Conservation (phyloP, 2,329 filamentous ascomycete species). For the Metarhizium anisopliae region DNA sequence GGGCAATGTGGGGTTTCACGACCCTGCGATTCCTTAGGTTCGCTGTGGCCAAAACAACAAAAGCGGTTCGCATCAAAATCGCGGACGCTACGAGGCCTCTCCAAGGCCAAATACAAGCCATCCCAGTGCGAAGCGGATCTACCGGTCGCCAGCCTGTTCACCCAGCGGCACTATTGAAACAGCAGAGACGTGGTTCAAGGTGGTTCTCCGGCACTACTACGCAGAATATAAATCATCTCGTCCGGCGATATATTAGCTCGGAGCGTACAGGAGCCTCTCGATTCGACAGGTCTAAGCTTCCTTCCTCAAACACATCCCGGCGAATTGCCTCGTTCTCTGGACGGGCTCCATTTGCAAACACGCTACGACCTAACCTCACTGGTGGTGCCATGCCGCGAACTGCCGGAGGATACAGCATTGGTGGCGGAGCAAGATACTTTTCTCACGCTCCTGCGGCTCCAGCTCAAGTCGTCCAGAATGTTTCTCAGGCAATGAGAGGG, state of each 20-base stretch:
- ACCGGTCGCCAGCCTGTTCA: constrained; percentile 42
- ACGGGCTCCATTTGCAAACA: constrained; percentile 77
- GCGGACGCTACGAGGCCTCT: constrained; percentile 33
- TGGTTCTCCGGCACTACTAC: constrained; percentile 39
- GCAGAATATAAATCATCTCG: constrained; percentile 32
- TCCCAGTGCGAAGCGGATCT: constrained; percentile 30
- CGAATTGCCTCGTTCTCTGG: constrained; percentile 55
- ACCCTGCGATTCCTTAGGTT: constrained; percentile 46
- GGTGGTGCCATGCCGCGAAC: constrained; percentile 77
- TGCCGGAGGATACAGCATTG: constrained; percentile 76
- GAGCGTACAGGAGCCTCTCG: constrained; percentile 21
- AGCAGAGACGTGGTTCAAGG: constrained; percentile 32
- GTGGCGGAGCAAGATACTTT: constrained; percentile 76
- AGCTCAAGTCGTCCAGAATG: constrained; percentile 87
- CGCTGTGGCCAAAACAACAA: constrained; percentile 41
- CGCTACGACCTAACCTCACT: constrained; percentile 84
- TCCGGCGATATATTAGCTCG: constrained; percentile 44
- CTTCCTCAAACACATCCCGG: constrained; percentile 39
- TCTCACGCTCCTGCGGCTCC: constrained; percentile 78
- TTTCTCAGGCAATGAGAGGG: constrained; percentile 85
- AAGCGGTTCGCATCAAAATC: constrained; percentile 42
- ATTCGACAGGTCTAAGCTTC: constrained; percentile 39
- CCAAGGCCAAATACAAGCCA: constrained; percentile 36
- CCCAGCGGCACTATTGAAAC: constrained; percentile 42
- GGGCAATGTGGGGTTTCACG: constrained; percentile 48